phyloP scores from a whole-genome alignment of 1,284 basidiomycete species.

The Heterobasidion occidentale region DNA sequence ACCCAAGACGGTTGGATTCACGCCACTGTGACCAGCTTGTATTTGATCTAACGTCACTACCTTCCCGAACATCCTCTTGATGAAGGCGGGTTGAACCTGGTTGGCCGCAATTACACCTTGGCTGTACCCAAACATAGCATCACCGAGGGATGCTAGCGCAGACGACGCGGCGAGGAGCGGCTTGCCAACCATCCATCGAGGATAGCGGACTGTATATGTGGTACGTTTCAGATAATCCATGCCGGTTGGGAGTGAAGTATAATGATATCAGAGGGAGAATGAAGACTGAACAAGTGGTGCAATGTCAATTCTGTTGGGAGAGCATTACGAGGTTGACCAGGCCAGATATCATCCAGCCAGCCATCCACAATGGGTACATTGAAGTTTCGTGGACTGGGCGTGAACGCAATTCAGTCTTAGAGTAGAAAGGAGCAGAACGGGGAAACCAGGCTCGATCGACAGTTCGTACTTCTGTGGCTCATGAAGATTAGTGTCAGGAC shows the following conservation, averaged over 20 bases:
- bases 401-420: too few species aligned
- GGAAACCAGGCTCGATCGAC: too few species aligned
- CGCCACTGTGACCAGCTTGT: slow-evolving; percentile 30
- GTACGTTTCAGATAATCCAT: slow-evolving; percentile 17
- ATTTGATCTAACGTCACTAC: slow-evolving; percentile 35
- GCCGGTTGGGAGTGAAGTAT: not conserved
- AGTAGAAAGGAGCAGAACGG: too few species aligned
- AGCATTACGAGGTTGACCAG: too few species aligned
- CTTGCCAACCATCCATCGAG: slow-evolving; percentile 41
- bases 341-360: too few species aligned
- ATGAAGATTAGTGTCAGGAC: too few species aligned
- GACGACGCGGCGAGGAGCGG: slow-evolving; percentile 42
- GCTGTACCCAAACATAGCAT: slow-evolving; percentile 49
- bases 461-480: too few species aligned
- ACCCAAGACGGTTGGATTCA: slow-evolving; percentile 42
- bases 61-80: slow-evolving; percentile 37
- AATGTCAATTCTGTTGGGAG: not conserved
- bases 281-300: not conserved
- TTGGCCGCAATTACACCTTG: slow-evolving; percentile 45
- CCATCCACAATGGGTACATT: too few species aligned
- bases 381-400: too few species aligned
- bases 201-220: slow-evolving; percentile 37
- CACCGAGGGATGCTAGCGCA: slow-evolving; percentile 43
- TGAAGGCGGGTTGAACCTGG: slow-evolving; percentile 45
- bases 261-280: not conserved